Conservation (phyloP, 495 filamentous ascomycete species). For the Thermothielavioides terrestris region DNA sequence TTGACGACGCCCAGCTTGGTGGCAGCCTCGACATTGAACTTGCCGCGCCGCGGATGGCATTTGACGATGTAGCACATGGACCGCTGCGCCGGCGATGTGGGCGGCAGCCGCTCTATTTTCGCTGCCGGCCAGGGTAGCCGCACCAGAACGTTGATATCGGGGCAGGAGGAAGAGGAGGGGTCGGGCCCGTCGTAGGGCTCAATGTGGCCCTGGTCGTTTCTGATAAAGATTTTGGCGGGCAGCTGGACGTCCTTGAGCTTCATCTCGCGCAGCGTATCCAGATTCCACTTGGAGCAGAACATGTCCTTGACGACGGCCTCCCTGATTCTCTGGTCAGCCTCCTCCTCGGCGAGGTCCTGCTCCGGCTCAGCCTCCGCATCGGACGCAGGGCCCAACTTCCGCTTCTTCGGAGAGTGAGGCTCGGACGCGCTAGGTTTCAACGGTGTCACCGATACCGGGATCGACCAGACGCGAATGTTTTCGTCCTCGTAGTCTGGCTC, state of each 20-base stretch:
- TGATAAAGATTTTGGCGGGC: conserved; percentile 61
- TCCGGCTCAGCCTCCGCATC: conserved; percentile 7
- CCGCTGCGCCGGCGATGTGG: conserved; percentile 51
- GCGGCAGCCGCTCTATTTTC: conserved; percentile 52
- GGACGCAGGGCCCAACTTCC: conserved; percentile 9
- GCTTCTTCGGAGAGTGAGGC: conserved; percentile 8
- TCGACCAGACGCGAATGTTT: conserved; percentile 73
- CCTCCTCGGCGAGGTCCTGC: conserved; percentile 1
- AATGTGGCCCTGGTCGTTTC: conserved; percentile 56
- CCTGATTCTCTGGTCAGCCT: conserved; percentile 37
- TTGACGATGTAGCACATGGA: conserved; percentile 82
- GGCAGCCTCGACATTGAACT: conserved; percentile 62
- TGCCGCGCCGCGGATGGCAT: conserved; percentile 64
- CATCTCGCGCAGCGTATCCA: conserved; percentile 58
- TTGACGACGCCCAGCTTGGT: conserved; percentile 46
- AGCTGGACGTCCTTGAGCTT: conserved; percentile 55
- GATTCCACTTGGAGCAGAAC: conserved; percentile 70
- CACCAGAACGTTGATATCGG: conserved; percentile 65
- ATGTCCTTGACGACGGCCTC: conserved; percentile 61
- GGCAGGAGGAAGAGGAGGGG: conserved; percentile 46
- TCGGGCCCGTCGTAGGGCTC: conserved; percentile 60
- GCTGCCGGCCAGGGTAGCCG: conserved; percentile 79
- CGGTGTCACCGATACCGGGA: conserved; percentile 42
- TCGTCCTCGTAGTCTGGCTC: conserved; percentile 63
- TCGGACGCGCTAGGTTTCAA: not conserved